Evolutionary conservation across 2,329 filamentous ascomycete species (phyloP).

Genomic region (Calycina herbarum): DNA sequence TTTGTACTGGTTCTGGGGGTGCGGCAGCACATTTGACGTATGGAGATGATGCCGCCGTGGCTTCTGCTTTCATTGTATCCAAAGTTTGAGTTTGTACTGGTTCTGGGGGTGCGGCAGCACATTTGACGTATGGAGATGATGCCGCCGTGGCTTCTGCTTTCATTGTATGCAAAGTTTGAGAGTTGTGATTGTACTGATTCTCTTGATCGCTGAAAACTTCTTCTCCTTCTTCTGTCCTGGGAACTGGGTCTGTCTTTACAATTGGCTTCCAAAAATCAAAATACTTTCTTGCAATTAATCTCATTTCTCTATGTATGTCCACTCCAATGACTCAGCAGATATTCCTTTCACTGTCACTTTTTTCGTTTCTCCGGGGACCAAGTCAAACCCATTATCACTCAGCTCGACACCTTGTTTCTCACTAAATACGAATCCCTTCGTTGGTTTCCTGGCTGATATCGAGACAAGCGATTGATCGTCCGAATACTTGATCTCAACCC

Average conservation of each 20-base stretch:
- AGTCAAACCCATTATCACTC: slow-evolving; percentile 4
- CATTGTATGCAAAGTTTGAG: background rate
- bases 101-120: background rate
- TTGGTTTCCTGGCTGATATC: background rate
- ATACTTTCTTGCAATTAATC: background rate
- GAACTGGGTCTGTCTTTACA: background rate
- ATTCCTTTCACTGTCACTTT: slow-evolving; percentile 1
- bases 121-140: slow-evolving; percentile 2
- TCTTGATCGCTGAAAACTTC: background rate
- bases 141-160: background rate
- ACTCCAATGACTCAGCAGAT: background rate
- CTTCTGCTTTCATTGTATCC: background rate
- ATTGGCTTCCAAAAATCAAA: background rate
- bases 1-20: background rate
- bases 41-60: background rate
- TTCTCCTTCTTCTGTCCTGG: background rate
- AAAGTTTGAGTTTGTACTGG: background rate
- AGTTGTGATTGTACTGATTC: background rate
- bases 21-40: background rate
- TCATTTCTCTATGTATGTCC: background rate
- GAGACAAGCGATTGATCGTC: background rate
- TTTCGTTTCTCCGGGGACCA: slow-evolving; percentile 1
- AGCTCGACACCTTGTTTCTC: background rate
- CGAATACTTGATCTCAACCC: background rate
- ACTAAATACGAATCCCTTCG: slow-evolving; percentile 3